Evolutionary conservation across 805 yeast species (phyloP), one percentile per base, ranked within the genome.

Genomic region (Candida vartiovaarae): DNA sequence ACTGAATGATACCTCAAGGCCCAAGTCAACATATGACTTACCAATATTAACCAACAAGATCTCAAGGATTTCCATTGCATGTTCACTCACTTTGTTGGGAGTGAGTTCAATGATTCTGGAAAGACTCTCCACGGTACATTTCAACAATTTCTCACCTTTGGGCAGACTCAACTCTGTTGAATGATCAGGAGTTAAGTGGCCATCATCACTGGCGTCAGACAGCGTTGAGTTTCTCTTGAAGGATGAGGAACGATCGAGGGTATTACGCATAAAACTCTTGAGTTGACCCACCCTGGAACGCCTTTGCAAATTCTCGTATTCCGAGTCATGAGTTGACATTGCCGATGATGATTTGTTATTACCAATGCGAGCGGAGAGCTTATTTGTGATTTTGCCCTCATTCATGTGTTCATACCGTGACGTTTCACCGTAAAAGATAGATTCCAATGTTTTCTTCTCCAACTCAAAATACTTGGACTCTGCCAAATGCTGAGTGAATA

Each of bases 101-200:
- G 80, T 71, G 33, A 87, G 66, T 58, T 88, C 96, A 54, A 86
- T 72, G 4, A 83, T 70, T 57, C 96, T 71, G 3, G 90, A 82
- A 4, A 88, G 68, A 1, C 90, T 74, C 62, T 89, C 97, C 32
- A 87, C 82, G 6, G 82, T 74, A 15, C 84, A 75, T 51, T 80
- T 81, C 34, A 88, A 66, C 44, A 86, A 74, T 3, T 70, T 65
- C 50, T 86, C 90, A 3, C 85, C 79, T 26, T 70, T 65, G 11
- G 64, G 53, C 6, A 82, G 57, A 29, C 63, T 59, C 34, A 72
- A 57, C 29, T 58, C 52, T 29, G 25, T 34, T 29, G 11, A 49
- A 34, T 4, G 55, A 40, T 40, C 53, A 40, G 53, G 63, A 42
- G 45, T 28, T 15, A 29, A 31, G 4, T 44, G 45, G n/a, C 34